Evolutionary conservation across 495 filamentous ascomycete genomes (phyloP).

Genomic region (Geopyxis carbonaria): DNA sequence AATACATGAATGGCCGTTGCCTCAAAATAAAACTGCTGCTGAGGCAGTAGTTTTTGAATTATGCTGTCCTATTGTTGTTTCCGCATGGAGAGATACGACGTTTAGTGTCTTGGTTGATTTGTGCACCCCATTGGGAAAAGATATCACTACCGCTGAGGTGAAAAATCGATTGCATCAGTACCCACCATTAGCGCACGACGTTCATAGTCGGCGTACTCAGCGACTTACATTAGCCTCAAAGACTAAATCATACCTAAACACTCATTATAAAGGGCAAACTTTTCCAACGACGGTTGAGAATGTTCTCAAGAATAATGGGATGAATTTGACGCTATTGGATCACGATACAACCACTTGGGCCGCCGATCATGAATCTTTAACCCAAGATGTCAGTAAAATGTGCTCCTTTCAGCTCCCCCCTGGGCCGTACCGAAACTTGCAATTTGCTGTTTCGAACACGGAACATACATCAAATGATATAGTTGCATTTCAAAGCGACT

Average conservation of each 20-base stretch:
- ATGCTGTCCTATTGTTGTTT: constrained; percentile 29
- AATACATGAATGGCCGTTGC: constrained; percentile 47
- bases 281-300: constrained; percentile 21
- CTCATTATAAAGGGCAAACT: constrained; percentile 31
- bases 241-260: constrained; percentile 29
- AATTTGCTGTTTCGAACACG: constrained; percentile 27
- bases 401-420: constrained; percentile 28
- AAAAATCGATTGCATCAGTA: constrained; percentile 4
- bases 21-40: constrained; percentile 32
- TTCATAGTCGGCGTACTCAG: constrained; percentile 9
- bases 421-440: constrained; percentile 19
- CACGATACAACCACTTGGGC: constrained; percentile 19
- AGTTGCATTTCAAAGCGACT: constrained; percentile 31
- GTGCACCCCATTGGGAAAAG: constrained; percentile 24
- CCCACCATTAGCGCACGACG: too few relatives aligned
- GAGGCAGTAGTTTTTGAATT: constrained; percentile 55
- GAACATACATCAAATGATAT: constrained; percentile 28
- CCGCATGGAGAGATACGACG: constrained; percentile 39
- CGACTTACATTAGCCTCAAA: constrained; percentile 27
- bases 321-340: constrained; percentile 26
- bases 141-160: not conserved
- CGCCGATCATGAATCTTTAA: constrained; percentile 10
- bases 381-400: constrained; percentile 12
- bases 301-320: constrained; percentile 33
- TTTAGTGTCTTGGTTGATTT: constrained; percentile 30